These are phyloP conservation scores for Symmetrospora coprosmae DNA, from an alignment of 768 basidiomycete species.

Conservation along the genomic window DNA sequence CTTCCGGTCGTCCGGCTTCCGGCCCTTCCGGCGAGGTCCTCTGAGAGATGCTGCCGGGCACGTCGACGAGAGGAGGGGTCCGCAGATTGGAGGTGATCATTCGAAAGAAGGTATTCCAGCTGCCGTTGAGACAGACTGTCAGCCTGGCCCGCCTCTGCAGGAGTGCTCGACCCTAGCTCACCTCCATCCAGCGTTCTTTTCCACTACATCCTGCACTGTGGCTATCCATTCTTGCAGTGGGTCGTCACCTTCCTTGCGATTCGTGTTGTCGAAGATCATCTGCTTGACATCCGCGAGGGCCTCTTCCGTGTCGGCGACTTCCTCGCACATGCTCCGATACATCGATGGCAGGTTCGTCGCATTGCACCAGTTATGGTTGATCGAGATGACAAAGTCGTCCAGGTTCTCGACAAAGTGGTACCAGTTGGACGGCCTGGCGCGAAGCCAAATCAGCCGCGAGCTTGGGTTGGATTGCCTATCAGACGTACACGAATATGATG, in stretches of 20 bases:
- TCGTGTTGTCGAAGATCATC: constrained; percentile 8
- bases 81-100: constrained; percentile 20
- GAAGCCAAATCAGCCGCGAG: background rate
- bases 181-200: constrained; percentile 29
- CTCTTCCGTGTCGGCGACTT: constrained; percentile 10
- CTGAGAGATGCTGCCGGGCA: no score
- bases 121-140: background rate
- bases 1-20: no score
- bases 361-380: constrained; percentile 32
- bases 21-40: no score
- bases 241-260: background rate
- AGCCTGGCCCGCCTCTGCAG: no score
- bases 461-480: background rate
- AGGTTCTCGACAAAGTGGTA: constrained; percentile 25
- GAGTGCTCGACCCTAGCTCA: background rate
- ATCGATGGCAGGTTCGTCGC: constrained; percentile 19
- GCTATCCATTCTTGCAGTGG: constrained; percentile 24
- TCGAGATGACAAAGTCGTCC: constrained; percentile 25
- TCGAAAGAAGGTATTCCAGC: constrained; percentile 26
- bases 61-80: background rate
- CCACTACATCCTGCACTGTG: constrained; percentile 24
- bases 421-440: constrained; percentile 26
- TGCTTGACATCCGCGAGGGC: constrained; percentile 26
- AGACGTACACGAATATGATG: background rate
- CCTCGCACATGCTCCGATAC: constrained; percentile 18